These are phyloP conservation scores for Metarhizium album DNA, from an alignment of 2,329 filamentous ascomycete species.

Conservation along the genomic window DNA sequence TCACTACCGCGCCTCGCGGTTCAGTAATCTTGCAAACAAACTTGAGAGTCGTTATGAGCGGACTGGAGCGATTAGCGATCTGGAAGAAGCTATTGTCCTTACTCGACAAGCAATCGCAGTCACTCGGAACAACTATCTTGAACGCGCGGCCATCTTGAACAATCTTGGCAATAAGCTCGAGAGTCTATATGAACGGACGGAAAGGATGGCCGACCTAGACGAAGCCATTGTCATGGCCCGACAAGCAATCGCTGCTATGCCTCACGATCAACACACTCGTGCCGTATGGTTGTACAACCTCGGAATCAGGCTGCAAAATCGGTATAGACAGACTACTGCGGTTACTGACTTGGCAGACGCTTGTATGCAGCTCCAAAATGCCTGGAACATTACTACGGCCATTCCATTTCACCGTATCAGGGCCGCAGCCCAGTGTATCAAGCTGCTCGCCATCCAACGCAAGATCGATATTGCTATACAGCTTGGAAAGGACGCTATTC, in stretches of 20 bases:
- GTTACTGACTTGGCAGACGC: slow-evolving; percentile 6
- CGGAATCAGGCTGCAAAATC: background rate
- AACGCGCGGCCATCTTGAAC: background rate
- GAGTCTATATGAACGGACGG: background rate
- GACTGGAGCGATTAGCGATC: background rate
- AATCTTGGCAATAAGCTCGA: background rate
- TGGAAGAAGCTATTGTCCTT: background rate
- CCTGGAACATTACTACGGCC: slow-evolving; percentile 4
- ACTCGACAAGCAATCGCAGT: background rate
- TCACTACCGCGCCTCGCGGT: too few species aligned
- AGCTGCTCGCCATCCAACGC: slow-evolving; percentile 1
- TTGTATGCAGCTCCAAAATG: background rate
- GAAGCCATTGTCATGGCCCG: background rate
- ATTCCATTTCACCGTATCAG: slow-evolving; percentile 5
- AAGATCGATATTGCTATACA: slow-evolving; percentile 1
- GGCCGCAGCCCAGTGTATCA: slow-evolving; percentile 4
- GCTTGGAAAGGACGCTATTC: slow-evolving; percentile 2
- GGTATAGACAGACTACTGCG: background rate
- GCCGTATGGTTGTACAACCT: background rate
- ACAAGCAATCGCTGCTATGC: background rate
- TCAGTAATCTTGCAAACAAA: too few species aligned
- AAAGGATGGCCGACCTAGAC: background rate
- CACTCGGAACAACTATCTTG: background rate
- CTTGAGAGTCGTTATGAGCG: background rate
- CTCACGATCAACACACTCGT: background rate